Evolutionary conservation across 352 stramenopile genomes (phyloP), one percentile per base, ranked within the genome.

Genomic region (Globisporangium irregulare): DNA sequence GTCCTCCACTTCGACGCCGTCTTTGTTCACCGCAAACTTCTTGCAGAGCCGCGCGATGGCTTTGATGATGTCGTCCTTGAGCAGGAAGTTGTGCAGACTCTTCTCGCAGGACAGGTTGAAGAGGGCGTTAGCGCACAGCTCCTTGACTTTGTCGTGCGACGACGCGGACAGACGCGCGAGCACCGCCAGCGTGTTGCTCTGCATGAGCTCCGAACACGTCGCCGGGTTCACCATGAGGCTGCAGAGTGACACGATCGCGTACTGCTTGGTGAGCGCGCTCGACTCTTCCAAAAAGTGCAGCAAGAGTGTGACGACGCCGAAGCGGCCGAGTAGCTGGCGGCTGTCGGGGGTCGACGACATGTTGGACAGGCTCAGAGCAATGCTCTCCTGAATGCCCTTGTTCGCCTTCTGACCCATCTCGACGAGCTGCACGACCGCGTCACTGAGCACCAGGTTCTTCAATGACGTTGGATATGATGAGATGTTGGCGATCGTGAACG

Each of bases 71-170:
- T 90, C 80, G 62, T 92, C 84, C 34, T 91, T 86, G 41, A 95
- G 67, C 41, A 93, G 41, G 54, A 87, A 89, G 3, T 58, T 74
- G 53, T 91, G 80, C 8, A 92, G 69, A n/a, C 73, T 81, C 68
- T 83, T 85, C 34, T 92, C 82, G 48, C 84, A 91, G 8, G 86
- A 94, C n/a, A 93, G 67, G 38, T 94, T 95, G 66, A 91, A 92
- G 1, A 94, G 73, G 22, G 82, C 82, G n/a, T 86, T 89, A 12
- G 82, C 79, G 29, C 84, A 93, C 4, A 94, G 72, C 29, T 94
- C 87, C 10, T 82, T 79, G 0, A 92, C 80, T 41, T 81, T 80
- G 32, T 92, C 79, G 20, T 83, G 69, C 12, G 79, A 70, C 1
- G 75, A 79, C 15, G 61, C 56, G 0, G 83, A 78, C 18, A 92